These are phyloP conservation scores for Colletotrichum sidae DNA, from an alignment of 2,329 filamentous ascomycete species.

Conservation along the genomic window DNA sequence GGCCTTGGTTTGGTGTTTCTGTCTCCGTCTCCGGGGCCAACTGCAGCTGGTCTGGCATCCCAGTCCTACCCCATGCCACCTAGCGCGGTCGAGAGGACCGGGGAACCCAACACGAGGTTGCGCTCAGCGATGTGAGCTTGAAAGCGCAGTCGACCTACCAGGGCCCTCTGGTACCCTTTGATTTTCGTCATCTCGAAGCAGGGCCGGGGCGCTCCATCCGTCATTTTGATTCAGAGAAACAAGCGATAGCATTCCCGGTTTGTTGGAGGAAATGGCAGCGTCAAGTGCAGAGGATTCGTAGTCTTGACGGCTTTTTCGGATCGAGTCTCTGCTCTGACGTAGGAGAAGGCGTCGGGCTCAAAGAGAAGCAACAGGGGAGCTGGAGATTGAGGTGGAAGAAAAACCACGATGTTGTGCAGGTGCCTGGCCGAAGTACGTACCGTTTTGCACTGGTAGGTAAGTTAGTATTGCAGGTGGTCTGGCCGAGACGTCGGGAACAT, in stretches of 20 bases:
- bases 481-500: conserved; percentile 27
- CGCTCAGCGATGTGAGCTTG: conserved; percentile 8
- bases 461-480: background rate
- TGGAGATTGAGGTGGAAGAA: conserved; percentile 18
- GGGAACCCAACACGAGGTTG: conserved; percentile 35
- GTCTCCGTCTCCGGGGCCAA: background rate
- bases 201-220: conserved; percentile 27
- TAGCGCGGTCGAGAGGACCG: conserved; percentile 17
- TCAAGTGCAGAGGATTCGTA: too few relatives aligned
- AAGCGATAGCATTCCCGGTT: background rate
- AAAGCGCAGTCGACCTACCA: conserved; percentile 15
- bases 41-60: conserved; percentile 17
- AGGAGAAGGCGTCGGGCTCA: conserved; percentile 10
- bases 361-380: conserved; percentile 21
- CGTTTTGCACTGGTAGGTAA: too few relatives aligned
- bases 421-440: too few relatives aligned
- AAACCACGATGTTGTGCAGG: background rate
- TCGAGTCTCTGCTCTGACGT: conserved; percentile 14
- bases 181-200: conserved; percentile 23
- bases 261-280: background rate
- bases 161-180: conserved; percentile 20
- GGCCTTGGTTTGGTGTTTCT: conserved; percentile 1
- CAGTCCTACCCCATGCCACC: conserved; percentile 26
- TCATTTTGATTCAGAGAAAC: conserved; percentile 25
- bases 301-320: conserved; percentile 19